Evolutionary conservation across 306 rosid genomes (phyloP), one percentile per base, ranked within the genome.

Genomic region (Biancaea sappan): DNA sequence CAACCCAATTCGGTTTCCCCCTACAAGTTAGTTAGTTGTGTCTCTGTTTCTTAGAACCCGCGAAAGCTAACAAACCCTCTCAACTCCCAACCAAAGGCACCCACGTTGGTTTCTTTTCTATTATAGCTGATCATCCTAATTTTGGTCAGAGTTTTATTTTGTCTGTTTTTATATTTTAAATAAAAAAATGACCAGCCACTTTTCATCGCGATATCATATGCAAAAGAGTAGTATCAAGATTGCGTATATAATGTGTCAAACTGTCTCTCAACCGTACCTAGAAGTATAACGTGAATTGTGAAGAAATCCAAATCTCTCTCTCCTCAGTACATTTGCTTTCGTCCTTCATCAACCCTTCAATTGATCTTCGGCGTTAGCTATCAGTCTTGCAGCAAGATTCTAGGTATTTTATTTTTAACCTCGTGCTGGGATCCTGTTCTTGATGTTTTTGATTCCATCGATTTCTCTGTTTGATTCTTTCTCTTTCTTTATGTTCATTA

Each of bases 11-110:
- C 54, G 25, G 5, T 43, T 38, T 40, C 16, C 14, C 21, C 66
- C 1, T 2, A 32, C 34, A 19, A 35, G 8, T 37, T 19, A 4
- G 12, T 19, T 61, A 8, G n/a, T 62, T 37, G n/a, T 3, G 16
- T 14, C 5, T 24, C 32, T 44, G 11, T 29, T 62, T 67, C 29
- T 67, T 6, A n/a, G 38, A 48, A 16, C 21, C 71, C 73, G 59
- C 59, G 43, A 52, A 44, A 46, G 47, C 73, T 35, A 47, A 48
- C 60, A n/a, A 50, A 65, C 40, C 2, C 60, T 29, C 14, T 34
- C 61, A 31, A 16, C 77, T 7, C 48, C 77, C 50, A 46, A 59
- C 69, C 48, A 73, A 26, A 48, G 11, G 37, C 29, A n/a, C 6
- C 71, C 71, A 74, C 52, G 52, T 38, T 2, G 50, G 1, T 21